These are phyloP conservation scores for Chalara sp. DNA, from an alignment of 2,329 filamentous ascomycete species.

Conservation along the genomic window DNA sequence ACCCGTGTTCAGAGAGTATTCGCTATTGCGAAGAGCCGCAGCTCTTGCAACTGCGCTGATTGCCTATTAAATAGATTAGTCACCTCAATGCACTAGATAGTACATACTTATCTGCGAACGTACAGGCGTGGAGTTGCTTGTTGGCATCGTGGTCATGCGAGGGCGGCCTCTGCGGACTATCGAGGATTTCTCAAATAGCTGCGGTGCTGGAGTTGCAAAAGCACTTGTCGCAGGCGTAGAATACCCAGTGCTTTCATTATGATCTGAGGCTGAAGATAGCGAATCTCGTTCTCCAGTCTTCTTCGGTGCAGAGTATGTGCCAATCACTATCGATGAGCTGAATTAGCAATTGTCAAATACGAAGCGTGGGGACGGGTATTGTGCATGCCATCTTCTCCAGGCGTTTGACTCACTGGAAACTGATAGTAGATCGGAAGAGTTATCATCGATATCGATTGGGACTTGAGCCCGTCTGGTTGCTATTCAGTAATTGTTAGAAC, in stretches of 20 bases:
- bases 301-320: slow-evolving; percentile 7
- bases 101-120: too few relatives aligned
- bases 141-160: slow-evolving; percentile 21
- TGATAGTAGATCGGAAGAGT: too few relatives aligned
- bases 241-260: slow-evolving; percentile 39
- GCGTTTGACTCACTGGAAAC: too few relatives aligned
- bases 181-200: too few relatives aligned
- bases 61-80: neutral
- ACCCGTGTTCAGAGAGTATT: slow-evolving; percentile 38
- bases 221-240: slow-evolving; percentile 58
- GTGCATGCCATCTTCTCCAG: too few relatives aligned
- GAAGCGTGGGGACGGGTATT: too few relatives aligned
- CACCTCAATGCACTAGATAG: too few relatives aligned
- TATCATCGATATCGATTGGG: too few relatives aligned
- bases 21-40: slow-evolving; percentile 40
- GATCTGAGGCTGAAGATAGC: slow-evolving; percentile 33
- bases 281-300: slow-evolving; percentile 26
- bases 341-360: too few relatives aligned
- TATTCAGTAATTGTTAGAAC: too few relatives aligned
- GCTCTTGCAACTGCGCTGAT: slow-evolving; percentile 39
- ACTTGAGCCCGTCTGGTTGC: too few relatives aligned
- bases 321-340: neutral
- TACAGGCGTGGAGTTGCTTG: slow-evolving; percentile 9
- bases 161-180: too few relatives aligned
- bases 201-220: slow-evolving; percentile 38